Evolutionary conservation across 345 rosid genomes (phyloP).

Genomic region (Eucalyptus globulus): DNA sequence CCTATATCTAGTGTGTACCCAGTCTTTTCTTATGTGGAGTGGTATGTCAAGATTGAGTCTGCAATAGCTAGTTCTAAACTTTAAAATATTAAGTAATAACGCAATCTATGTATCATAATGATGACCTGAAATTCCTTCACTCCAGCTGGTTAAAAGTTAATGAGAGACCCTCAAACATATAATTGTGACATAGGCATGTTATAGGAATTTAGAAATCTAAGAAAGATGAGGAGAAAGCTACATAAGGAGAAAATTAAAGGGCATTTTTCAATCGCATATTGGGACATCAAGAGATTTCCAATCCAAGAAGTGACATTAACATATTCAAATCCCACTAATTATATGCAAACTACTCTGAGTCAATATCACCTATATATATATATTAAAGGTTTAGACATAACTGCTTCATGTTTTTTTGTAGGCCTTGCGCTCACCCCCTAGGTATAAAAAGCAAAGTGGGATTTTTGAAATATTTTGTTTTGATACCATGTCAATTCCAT

Average conservation of each 20-base stretch:
- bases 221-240: not conserved
- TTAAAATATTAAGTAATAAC: not conserved
- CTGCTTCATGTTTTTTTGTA: not conserved
- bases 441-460: not conserved
- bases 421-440: not conserved
- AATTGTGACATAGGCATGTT: not conserved
- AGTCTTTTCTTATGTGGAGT: not conserved
- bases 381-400: not conserved
- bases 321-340: not conserved
- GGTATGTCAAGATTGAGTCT: not conserved
- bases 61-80: not conserved
- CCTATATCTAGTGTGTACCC: not conserved
- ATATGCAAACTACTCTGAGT: rapidly evolving
- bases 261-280: not conserved
- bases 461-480: not conserved
- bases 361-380: not conserved
- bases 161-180: not conserved
- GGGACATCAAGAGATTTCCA: not conserved
- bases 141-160: not conserved
- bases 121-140: not conserved
- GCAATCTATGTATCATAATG: not conserved
- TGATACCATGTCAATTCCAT: not conserved
- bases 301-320: not conserved
- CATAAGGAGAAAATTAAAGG: not conserved
- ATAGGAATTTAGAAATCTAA: not conserved